Conservation (phyloP, 2,329 filamentous ascomycete species). For the Cladosporium sp. region DNA sequence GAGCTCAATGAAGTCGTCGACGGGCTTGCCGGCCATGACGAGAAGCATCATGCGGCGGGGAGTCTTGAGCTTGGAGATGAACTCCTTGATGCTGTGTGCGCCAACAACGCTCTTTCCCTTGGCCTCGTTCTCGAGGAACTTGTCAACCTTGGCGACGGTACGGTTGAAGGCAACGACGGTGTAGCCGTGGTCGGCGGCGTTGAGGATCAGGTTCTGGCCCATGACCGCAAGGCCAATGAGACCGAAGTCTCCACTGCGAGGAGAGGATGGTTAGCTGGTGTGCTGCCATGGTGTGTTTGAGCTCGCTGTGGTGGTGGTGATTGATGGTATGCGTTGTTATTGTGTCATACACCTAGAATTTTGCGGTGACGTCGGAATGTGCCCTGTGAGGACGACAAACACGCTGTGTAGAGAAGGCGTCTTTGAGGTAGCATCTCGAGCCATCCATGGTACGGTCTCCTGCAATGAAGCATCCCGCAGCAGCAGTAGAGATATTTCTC, state of each 20-base stretch:
- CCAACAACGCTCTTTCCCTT: slow-evolving; percentile 87
- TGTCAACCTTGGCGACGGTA: slow-evolving; percentile 96
- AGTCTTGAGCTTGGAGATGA: slow-evolving; percentile 93
- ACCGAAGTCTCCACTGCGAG: slow-evolving; percentile 48
- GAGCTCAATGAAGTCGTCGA: slow-evolving; percentile 98
- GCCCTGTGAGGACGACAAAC: neutral
- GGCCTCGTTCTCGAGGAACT: slow-evolving; percentile 45
- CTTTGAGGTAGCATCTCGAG: no score
- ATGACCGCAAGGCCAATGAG: slow-evolving; percentile 51
- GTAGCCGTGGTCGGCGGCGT: slow-evolving; percentile 64
- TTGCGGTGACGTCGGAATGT: slow-evolving; percentile 1
- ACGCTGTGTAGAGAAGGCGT: no score
- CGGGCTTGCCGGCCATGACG: slow-evolving; percentile 95
- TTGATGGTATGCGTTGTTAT: neutral
- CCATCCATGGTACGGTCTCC: no score
- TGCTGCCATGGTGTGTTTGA: neutral
- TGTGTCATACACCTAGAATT: slow-evolving; percentile 6
- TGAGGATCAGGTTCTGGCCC: slow-evolving; percentile 54
- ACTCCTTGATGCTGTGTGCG: slow-evolving; percentile 90
- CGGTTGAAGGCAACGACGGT: slow-evolving; percentile 98
- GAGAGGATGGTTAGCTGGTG: slow-evolving; percentile 19
- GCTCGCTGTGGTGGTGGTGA: neutral
- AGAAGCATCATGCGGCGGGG: slow-evolving; percentile 97
- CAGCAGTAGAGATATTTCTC: neutral
- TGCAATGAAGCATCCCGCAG: neutral